These are phyloP conservation scores for Leishmania arabica DNA, from an alignment of 208 protist species.

Conservation along the genomic window DNA sequence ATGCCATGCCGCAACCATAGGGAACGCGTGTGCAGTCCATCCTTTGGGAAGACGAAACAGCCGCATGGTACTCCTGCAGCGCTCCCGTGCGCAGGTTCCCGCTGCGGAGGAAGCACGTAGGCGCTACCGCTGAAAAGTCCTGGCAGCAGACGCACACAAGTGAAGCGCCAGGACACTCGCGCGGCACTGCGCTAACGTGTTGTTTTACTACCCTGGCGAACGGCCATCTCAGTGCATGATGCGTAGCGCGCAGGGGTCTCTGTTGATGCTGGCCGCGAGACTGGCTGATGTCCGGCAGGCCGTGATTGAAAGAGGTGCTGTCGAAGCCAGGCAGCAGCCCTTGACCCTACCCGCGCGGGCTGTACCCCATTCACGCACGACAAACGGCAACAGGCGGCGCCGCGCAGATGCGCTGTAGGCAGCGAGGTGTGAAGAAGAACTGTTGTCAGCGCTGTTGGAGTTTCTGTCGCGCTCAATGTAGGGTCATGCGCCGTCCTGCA, in stretches of 20 bases:
- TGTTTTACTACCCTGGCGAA: conserved; percentile 9
- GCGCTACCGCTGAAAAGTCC: conserved; percentile 7
- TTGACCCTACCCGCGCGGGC: background rate
- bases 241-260: conserved; percentile 11
- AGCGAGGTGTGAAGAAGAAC: background rate
- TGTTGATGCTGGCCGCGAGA: conserved; percentile 3
- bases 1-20: background rate
- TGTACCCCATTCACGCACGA: background rate
- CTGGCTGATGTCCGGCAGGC: background rate
- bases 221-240: conserved; percentile 17
- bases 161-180: conserved; percentile 8
- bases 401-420: background rate
- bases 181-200: conserved; percentile 19
- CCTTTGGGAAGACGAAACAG: background rate
- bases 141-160: conserved; percentile 20
- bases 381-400: background rate
- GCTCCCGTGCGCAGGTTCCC: background rate
- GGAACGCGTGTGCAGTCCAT: background rate
- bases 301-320: background rate
- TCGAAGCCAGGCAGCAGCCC: background rate
- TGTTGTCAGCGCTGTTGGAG: background rate
- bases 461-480: background rate
- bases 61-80: background rate
- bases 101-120: background rate
- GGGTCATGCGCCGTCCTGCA: background rate